A percentile compares a stretch with the other conserved stretches of the same genome.
Conservation (phyloP, 805 yeast genomes). For the Lachancea sp. region DNA sequence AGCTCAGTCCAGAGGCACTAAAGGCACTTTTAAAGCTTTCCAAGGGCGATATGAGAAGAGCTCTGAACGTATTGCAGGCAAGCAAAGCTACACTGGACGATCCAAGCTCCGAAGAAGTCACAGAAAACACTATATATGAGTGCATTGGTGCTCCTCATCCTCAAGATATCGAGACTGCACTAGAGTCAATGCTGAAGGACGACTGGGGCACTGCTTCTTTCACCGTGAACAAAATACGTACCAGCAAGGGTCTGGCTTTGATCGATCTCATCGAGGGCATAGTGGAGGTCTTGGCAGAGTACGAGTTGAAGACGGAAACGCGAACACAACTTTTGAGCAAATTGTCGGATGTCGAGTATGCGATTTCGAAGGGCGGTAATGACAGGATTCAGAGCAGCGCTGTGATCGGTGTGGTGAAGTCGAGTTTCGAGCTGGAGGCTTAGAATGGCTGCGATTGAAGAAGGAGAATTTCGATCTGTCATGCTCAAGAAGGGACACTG, state of each 20-base stretch:
- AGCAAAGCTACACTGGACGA: conserved; percentile 70
- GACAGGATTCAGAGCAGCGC: conserved; percentile 89
- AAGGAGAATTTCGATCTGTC: not conserved
- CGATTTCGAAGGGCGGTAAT: conserved; percentile 86
- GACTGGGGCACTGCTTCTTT: conserved; percentile 78
- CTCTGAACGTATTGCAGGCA: conserved; percentile 89
- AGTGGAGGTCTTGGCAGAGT: conserved; percentile 59
- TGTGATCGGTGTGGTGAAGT: conserved; percentile 77
- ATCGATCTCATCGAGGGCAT: conserved; percentile 79
- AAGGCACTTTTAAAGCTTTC: conserved; percentile 62
- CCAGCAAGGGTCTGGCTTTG: conserved; percentile 77
- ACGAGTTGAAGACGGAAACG: conserved; percentile 53
- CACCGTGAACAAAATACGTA: conserved; percentile 61
- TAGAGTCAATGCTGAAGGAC: conserved; percentile 73
- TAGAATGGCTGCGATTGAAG: not conserved
- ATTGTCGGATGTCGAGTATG: conserved; percentile 82
- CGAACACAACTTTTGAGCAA: conserved; percentile 62
- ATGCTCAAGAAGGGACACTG: too few relatives aligned
- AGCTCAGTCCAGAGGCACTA: conserved; percentile 52
- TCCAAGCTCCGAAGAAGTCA: conserved; percentile 47
- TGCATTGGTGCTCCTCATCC: conserved; percentile 97
- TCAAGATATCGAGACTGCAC: conserved; percentile 64
- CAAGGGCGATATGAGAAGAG: conserved; percentile 96
- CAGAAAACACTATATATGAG: conserved; percentile 75
- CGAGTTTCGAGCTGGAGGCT: conserved; percentile 34